These are phyloP conservation scores for Aspergillus versicolor DNA, from an alignment of 2,329 filamentous ascomycete genomes.

Conservation along the genomic window DNA sequence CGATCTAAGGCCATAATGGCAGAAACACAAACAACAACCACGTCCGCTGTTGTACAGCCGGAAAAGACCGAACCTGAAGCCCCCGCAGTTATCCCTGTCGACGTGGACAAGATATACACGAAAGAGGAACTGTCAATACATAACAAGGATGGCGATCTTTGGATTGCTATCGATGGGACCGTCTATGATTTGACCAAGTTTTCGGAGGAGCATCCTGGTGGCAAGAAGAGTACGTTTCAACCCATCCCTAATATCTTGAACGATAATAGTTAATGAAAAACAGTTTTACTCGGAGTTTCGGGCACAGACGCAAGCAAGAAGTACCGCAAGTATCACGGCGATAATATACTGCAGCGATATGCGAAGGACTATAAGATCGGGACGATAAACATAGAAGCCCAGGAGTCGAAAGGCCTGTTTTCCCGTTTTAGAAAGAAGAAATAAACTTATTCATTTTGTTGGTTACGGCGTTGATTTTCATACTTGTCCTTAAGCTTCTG, in stretches of 20 bases:
- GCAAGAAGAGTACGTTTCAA: slow-evolving; percentile 18
- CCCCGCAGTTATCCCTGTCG: neutral
- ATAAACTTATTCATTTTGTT: neutral
- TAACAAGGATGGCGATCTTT: slow-evolving; percentile 18
- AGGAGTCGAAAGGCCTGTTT: slow-evolving; percentile 3
- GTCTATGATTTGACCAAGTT: slow-evolving; percentile 28
- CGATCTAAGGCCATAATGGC: too few relatives aligned
- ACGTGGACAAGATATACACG: neutral
- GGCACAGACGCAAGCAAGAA: slow-evolving; percentile 19
- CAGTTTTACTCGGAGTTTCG: slow-evolving; percentile 12
- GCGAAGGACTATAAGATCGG: slow-evolving; percentile 3
- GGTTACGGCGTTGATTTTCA: too few relatives aligned
- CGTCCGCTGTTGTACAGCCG: neutral
- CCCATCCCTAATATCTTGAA: too few relatives aligned
- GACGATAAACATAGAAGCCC: neutral
- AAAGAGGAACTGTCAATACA: slow-evolving; percentile 11
- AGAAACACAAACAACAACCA: too few relatives aligned
- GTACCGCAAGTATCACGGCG: slow-evolving; percentile 17
- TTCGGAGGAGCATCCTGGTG: slow-evolving; percentile 24
- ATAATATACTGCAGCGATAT: slow-evolving; percentile 8
- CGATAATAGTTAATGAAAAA: neutral
- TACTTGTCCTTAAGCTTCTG: too few relatives aligned
- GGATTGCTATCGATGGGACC: slow-evolving; percentile 25
- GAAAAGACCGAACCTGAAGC: neutral
- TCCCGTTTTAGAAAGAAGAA: slow-evolving; percentile 3